A percentile compares a stretch with the other conserved stretches of the same genome.
Conservation (phyloP, 2,329 filamentous ascomycete genomes). For the Beauveria varroae region DNA sequence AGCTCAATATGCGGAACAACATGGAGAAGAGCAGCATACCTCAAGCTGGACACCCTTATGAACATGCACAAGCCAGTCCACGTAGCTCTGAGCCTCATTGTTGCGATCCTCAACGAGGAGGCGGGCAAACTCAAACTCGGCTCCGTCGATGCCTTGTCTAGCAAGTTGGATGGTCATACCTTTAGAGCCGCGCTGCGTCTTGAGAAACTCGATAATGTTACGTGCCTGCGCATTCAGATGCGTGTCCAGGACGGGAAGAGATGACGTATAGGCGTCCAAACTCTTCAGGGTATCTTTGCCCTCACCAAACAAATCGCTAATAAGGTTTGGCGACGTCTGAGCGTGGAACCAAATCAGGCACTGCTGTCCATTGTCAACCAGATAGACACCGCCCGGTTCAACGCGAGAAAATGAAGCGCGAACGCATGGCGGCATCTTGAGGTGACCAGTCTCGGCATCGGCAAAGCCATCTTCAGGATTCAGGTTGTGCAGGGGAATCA, state of each 20-base stretch:
- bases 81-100: conserved; percentile 95
- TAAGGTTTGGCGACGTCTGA: conserved; percentile 84
- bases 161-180: conserved; percentile 84
- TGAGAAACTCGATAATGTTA: conserved; percentile 85
- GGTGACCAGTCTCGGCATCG: conserved; percentile 75
- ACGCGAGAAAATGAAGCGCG: conserved; percentile 81
- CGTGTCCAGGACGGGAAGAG: conserved; percentile 77
- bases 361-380: conserved; percentile 91
- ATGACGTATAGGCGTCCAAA: conserved; percentile 74
- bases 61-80: conserved; percentile 95
- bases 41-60: conserved; percentile 91
- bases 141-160: conserved; percentile 84
- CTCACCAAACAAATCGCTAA: conserved; percentile 83
- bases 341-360: conserved; percentile 88
- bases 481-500: conserved; percentile 87
- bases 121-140: conserved; percentile 92
- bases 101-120: conserved; percentile 90
- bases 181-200: conserved; percentile 74
- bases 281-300: conserved; percentile 60
- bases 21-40: conserved; percentile 36
- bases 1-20: background rate
- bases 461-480: conserved; percentile 83
- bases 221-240: conserved; percentile 91
- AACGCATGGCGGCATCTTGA: conserved; percentile 73
- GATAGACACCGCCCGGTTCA: conserved; percentile 87